phyloP scores from a whole-genome alignment of 495 filamentous ascomycete species.

The Penicillium riverlandense region DNA sequence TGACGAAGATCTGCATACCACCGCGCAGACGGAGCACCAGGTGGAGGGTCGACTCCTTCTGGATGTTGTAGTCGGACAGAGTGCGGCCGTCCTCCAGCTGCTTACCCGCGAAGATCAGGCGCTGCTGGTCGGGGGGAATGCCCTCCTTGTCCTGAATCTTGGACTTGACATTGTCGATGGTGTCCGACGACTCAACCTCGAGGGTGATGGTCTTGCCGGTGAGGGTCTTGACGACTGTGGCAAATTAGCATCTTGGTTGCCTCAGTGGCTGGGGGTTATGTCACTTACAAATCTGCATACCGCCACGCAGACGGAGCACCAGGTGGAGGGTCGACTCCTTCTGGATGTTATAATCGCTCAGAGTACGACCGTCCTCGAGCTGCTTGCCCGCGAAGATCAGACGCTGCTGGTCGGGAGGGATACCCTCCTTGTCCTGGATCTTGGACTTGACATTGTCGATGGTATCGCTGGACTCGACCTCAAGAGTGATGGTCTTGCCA shows the following conservation, averaged over 20 bases:
- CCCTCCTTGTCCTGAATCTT: conserved; percentile 78
- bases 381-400: conserved; percentile 99
- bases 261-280: conserved; percentile 2
- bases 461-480: conserved; percentile 96
- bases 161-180: conserved; percentile 90
- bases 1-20: conserved; percentile 71
- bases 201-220: conserved; percentile 98
- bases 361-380: conserved; percentile 91
- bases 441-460: conserved; percentile 99
- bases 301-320: conserved; percentile 94
- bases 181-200: conserved; percentile 92
- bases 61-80: conserved; percentile 67
- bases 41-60: conserved; percentile 66
- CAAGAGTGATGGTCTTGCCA: conserved; percentile 98
- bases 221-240: conserved; percentile 72
- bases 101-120: conserved; percentile 66
- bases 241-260: conserved; percentile 5
- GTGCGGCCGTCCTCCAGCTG: conserved; percentile 67
- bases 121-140: conserved; percentile 72
- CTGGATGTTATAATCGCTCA: conserved; percentile 98
- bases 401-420: conserved; percentile 96
- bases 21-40: conserved; percentile 64
- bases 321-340: conserved; percentile 96
- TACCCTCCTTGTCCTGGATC: conserved; percentile 99
- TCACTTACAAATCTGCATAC: conserved; percentile 92